These are phyloP conservation scores for Acanthamoeba castellanii DNA, from an alignment of 208 protist species.

Conservation along the genomic window DNA sequence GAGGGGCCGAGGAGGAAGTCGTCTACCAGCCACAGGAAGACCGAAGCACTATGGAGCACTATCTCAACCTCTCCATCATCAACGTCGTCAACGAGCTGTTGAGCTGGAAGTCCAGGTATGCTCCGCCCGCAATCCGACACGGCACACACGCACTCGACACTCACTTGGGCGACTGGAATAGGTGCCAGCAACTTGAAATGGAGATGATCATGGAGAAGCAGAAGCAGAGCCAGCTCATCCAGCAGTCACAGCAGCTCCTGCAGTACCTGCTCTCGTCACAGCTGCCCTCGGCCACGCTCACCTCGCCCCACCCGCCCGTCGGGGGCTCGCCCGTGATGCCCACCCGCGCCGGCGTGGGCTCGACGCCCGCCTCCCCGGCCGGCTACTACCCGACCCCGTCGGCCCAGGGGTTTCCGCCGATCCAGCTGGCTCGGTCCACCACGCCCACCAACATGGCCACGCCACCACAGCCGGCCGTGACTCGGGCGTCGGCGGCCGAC, in stretches of 20 bases:
- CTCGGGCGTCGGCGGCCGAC: neutral
- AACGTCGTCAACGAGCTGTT: constrained; percentile 9
- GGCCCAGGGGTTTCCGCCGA: neutral
- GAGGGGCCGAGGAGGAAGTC: neutral
- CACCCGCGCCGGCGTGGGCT: neutral
- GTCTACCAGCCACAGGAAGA: neutral
- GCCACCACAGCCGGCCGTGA: neutral
- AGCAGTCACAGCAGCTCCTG: constrained; percentile 52
- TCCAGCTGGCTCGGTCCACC: neutral
- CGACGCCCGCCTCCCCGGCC: neutral
- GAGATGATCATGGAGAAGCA: constrained; percentile 53
- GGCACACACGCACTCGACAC: neutral
- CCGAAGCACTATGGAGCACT: neutral
- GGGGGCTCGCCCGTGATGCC: neutral
- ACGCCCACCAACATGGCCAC: neutral
- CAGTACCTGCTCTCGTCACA: constrained; percentile 25
- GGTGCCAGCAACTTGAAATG: constrained; percentile 45
- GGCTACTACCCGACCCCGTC: neutral
- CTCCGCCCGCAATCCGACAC: neutral
- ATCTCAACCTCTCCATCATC: constrained; percentile 21
- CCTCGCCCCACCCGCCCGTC: neutral
- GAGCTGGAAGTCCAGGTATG: constrained; percentile 7
- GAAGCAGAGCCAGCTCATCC: constrained; percentile 54
- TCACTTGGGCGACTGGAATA: neutral
- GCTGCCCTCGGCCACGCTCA: neutral